These are phyloP conservation scores for Prillingera fragicola DNA, from an alignment of 1,284 basidiomycete species.

Conservation along the genomic window DNA sequence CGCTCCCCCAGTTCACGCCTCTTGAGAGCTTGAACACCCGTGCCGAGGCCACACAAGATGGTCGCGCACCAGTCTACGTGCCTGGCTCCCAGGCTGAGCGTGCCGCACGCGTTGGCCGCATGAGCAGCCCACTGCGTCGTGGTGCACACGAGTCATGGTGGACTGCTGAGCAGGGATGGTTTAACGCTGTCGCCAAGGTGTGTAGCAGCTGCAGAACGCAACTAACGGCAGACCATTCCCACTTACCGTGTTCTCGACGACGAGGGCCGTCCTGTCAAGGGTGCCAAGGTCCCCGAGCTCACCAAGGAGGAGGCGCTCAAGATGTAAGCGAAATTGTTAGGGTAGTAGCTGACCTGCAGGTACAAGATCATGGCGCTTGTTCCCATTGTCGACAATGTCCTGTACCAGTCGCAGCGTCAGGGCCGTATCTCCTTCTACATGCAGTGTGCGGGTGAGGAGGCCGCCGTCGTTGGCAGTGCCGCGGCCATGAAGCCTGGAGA, in stretches of 20 bases:
- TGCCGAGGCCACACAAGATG: constrained; percentile 18
- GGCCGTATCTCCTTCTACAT: constrained; percentile 87
- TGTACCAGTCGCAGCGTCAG: constrained; percentile 88
- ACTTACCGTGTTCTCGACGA: constrained; percentile 78
- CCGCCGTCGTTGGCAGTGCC: constrained; percentile 81
- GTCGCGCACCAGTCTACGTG: constrained; percentile 32
- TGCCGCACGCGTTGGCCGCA: constrained; percentile 28
- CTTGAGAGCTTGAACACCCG: constrained; percentile 16
- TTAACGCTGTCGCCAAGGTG: constrained; percentile 46
- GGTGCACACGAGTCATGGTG: constrained; percentile 47
- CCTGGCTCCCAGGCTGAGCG: constrained; percentile 34
- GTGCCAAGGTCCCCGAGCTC: constrained; percentile 67
- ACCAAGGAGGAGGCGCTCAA: constrained; percentile 64
- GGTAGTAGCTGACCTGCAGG: constrained; percentile 42
- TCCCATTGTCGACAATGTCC: constrained; percentile 76
- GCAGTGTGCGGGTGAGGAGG: constrained; percentile 79
- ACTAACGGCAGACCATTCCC: constrained; percentile 55
- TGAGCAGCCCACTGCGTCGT: constrained; percentile 37
- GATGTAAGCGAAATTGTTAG: constrained; percentile 52
- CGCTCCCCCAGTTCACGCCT: constrained; percentile 30
- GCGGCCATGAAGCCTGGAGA: constrained; percentile 77
- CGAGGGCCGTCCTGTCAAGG: constrained; percentile 63
- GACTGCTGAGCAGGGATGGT: constrained; percentile 42
- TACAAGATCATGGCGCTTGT: constrained; percentile 79
- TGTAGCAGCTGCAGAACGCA: not conserved